phyloP scores from a whole-genome alignment of 805 yeast genomes.

The Lipomyces spencermartinsiae region DNA sequence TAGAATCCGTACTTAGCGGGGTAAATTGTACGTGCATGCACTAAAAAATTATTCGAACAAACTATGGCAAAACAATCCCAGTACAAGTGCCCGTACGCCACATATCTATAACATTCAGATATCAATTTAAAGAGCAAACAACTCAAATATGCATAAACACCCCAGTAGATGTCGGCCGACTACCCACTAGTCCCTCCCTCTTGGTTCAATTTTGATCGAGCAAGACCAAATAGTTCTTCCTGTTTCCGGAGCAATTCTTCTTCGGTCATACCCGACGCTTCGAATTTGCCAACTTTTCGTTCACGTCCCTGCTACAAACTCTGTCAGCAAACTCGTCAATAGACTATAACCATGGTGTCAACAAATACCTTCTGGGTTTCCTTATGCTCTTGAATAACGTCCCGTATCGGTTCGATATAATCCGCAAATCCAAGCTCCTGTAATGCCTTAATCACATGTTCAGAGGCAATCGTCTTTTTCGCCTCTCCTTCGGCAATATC shows the following conservation, averaged over 20 bases:
- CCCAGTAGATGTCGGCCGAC: neutral
- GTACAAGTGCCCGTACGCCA: constrained; percentile 4
- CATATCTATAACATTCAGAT: neutral
- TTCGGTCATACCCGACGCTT: constrained; percentile 87
- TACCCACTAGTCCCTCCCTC: constrained; percentile 3
- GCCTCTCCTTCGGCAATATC: constrained; percentile 96
- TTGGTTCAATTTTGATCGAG: constrained; percentile 50
- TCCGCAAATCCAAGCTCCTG: constrained; percentile 85
- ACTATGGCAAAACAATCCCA: neutral
- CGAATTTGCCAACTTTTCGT: constrained; percentile 88
- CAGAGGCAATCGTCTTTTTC: constrained; percentile 95
- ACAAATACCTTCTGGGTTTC: constrained; percentile 71
- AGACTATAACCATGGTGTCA: neutral
- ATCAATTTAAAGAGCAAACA: neutral
- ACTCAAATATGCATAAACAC: neutral
- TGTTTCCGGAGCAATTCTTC: constrained; percentile 92
- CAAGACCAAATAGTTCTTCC: constrained; percentile 85
- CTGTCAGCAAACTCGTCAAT: constrained; percentile 4
- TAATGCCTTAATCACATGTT: constrained; percentile 90
- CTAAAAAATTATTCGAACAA: neutral
- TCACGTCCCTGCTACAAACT: constrained; percentile 60
- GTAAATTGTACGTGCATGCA: neutral
- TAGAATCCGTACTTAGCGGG: neutral
- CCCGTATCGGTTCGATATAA: constrained; percentile 80
- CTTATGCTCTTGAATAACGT: constrained; percentile 83